These are phyloP conservation scores for Camellia japonica DNA, from an alignment of 148 eudicot species.

Conservation along the genomic window DNA sequence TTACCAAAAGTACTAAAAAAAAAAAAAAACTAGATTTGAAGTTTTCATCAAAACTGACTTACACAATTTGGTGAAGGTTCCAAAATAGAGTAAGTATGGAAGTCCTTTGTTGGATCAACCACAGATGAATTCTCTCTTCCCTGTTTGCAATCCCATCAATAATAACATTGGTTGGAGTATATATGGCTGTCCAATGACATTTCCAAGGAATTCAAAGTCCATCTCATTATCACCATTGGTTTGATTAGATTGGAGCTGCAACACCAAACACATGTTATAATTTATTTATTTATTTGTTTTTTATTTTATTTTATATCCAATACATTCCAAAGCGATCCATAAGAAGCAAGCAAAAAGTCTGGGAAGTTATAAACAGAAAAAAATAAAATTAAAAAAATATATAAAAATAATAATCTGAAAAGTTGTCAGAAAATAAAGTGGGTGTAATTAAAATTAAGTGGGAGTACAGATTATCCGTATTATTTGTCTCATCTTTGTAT, in stretches of 20 bases:
- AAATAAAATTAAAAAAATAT: no score
- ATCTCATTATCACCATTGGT: constrained; percentile 43
- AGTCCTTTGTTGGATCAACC: constrained; percentile 82
- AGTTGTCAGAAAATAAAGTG: no score
- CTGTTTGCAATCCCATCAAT: constrained; percentile 57
- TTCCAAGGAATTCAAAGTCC: constrained; percentile 73
- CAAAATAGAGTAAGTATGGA: constrained; percentile 78
- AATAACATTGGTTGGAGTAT: constrained; percentile 72
- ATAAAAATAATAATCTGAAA: no score
- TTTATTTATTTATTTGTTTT: neutral
- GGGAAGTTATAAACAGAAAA: no score
- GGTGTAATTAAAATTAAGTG: no score
- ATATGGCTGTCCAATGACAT: constrained; percentile 58
- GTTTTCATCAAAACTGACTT: constrained; percentile 24
- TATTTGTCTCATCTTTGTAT: no score
- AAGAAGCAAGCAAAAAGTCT: neutral
- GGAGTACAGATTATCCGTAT: no score
- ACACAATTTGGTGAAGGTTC: constrained; percentile 81
- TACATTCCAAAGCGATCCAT: neutral
- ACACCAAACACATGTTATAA: neutral
- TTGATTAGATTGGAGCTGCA: no score
- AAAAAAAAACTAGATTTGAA: no score
- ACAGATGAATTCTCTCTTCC: constrained; percentile 63
- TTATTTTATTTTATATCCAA: neutral
- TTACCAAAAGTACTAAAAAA: no score